Conservation (phyloP, 192 early-diverging fungal species). For the Coemansia sp. region DNA sequence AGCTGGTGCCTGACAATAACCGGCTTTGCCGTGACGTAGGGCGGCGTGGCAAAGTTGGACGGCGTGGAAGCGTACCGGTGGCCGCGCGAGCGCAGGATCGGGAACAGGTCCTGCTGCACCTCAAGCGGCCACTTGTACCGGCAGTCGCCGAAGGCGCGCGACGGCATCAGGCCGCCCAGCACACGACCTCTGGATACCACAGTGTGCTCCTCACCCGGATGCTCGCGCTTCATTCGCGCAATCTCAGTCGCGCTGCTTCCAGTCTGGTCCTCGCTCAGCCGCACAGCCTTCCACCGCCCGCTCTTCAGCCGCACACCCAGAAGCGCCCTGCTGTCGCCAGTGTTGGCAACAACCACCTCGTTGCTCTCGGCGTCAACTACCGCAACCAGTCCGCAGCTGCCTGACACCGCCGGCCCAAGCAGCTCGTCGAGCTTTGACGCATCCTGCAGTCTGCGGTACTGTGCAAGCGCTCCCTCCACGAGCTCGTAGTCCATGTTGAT, state of each 20-base stretch:
- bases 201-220: slow-evolving; percentile 68
- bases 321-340: slow-evolving; percentile 46
- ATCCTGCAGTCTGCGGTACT: slow-evolving; percentile 30
- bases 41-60: slow-evolving; percentile 61
- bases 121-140: slow-evolving; percentile 70
- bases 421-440: slow-evolving; percentile 24
- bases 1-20: slow-evolving; percentile 65
- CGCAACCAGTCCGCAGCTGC: slow-evolving; percentile 44
- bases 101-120: slow-evolving; percentile 56
- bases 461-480: slow-evolving; percentile 22
- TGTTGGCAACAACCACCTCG: slow-evolving; percentile 44
- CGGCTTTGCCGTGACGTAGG: slow-evolving; percentile 78
- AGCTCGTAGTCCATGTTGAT: slow-evolving; percentile 30
- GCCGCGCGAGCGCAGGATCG: slow-evolving; percentile 26
- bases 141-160: slow-evolving; percentile 68
- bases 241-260: slow-evolving; percentile 55
- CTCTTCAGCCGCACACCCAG: slow-evolving; percentile 46
- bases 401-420: slow-evolving; percentile 41
- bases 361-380: slow-evolving; percentile 26
- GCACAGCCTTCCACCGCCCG: slow-evolving; percentile 55
- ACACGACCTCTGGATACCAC: slow-evolving; percentile 63
- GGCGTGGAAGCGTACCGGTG: slow-evolving; percentile 54
- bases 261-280: slow-evolving; percentile 67
- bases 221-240: slow-evolving; percentile 61
- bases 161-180: slow-evolving; percentile 57